phyloP scores from a whole-genome alignment of 192 early-diverging fungal species.

The Coemansia sp. region DNA sequence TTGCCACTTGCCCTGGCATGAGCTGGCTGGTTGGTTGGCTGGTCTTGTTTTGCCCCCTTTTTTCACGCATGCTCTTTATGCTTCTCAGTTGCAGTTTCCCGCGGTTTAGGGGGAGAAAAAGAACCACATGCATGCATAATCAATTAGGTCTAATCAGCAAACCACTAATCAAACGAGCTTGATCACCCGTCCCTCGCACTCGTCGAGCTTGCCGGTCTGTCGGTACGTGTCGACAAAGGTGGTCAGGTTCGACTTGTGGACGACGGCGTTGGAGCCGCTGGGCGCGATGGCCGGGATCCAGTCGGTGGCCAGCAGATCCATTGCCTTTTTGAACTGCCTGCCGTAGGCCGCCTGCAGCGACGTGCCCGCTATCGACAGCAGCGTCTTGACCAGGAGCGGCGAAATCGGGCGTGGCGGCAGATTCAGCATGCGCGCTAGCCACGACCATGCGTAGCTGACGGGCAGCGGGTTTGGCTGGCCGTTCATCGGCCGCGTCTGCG shows the following conservation, averaged over 20 bases:
- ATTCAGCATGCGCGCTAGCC: slow-evolving; percentile 47
- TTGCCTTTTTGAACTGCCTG: slow-evolving; percentile 27
- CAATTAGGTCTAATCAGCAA: background rate
- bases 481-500: slow-evolving; percentile 25
- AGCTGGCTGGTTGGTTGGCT: no score
- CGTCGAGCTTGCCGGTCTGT: slow-evolving; percentile 71
- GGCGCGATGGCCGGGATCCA: slow-evolving; percentile 71
- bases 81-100: no score
- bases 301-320: slow-evolving; percentile 59
- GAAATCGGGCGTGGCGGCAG: slow-evolving; percentile 34
- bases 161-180: slow-evolving; percentile 5
- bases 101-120: no score
- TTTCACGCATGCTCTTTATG: no score
- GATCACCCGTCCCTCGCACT: slow-evolving; percentile 66
- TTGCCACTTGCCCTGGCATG: no score
- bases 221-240: slow-evolving; percentile 74
- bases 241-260: slow-evolving; percentile 62
- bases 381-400: slow-evolving; percentile 38
- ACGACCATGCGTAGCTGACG: slow-evolving; percentile 33
- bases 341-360: slow-evolving; percentile 35
- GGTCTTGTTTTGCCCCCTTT: no score
- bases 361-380: slow-evolving; percentile 40
- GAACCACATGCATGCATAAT: no score
- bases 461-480: slow-evolving; percentile 19
- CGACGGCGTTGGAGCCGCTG: slow-evolving; percentile 60